A percentile compares a stretch with the other conserved stretches of the same genome.
Conservation (phyloP, 495 filamentous ascomycete genomes). For the Neurospora africana region DNA sequence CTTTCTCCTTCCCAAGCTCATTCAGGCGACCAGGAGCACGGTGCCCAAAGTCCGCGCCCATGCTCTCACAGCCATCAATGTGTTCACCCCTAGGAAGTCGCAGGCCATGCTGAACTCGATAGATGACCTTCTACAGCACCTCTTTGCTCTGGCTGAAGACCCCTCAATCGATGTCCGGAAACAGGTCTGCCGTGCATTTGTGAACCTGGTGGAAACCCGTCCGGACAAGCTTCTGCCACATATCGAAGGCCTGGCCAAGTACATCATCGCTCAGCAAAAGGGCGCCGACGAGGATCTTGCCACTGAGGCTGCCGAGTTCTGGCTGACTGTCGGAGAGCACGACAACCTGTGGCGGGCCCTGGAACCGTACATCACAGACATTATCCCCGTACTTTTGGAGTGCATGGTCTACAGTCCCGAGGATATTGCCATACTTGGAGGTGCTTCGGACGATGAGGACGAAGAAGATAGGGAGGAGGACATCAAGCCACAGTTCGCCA, state of each 20-base stretch:
- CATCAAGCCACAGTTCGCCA: slow-evolving; percentile 87
- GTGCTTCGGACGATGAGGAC: slow-evolving; percentile 81
- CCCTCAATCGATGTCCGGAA: slow-evolving; percentile 66
- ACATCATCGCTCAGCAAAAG: slow-evolving; percentile 82
- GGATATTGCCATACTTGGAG: slow-evolving; percentile 74
- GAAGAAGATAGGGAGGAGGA: slow-evolving; percentile 83
- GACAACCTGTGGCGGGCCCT: slow-evolving; percentile 60
- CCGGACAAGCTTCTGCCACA: slow-evolving; percentile 86
- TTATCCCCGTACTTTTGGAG: slow-evolving; percentile 82
- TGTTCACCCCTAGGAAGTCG: slow-evolving; percentile 76
- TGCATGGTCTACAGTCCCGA: slow-evolving; percentile 97
- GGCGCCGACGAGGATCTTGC: slow-evolving; percentile 86
- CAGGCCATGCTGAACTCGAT: slow-evolving; percentile 66
- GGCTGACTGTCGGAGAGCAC: slow-evolving; percentile 88
- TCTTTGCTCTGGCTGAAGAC: slow-evolving; percentile 75
- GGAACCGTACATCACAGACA: slow-evolving; percentile 66
- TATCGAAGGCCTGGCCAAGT: slow-evolving; percentile 80
- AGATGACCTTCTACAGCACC: slow-evolving; percentile 65
- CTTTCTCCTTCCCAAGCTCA: slow-evolving; percentile 81
- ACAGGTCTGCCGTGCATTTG: slow-evolving; percentile 87
- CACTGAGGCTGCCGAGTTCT: slow-evolving; percentile 94
- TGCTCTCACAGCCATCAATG: slow-evolving; percentile 75
- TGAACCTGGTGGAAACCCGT: slow-evolving; percentile 80
- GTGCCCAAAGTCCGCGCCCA: slow-evolving; percentile 64
- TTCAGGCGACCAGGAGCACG: slow-evolving; percentile 69